Conservation (phyloP, 805 yeast genomes). For the Tetrapisispora taiwanensis region DNA sequence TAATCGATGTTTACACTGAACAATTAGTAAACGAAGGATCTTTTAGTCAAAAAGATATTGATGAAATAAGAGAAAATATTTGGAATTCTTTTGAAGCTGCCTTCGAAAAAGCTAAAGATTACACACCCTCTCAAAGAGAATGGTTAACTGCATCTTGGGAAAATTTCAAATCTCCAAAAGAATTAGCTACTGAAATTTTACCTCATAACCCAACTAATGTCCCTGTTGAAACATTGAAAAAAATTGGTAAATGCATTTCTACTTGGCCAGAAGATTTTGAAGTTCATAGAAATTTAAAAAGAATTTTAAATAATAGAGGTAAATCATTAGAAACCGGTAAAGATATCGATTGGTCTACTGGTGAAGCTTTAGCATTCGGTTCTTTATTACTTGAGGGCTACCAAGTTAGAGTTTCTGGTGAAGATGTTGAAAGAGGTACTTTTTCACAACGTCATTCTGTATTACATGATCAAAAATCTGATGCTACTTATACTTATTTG, state of each 20-base stretch:
- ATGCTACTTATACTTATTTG: constrained; percentile 75
- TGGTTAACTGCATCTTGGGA: constrained; percentile 99
- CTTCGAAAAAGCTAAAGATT: constrained; percentile 78
- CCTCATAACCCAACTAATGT: constrained; percentile 96
- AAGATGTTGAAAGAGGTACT: constrained; percentile 99
- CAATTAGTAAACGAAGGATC: constrained; percentile 78
- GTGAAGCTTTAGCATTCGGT: constrained; percentile 97
- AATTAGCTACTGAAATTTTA: constrained; percentile 86
- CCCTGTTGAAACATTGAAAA: constrained; percentile 56
- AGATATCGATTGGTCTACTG: constrained; percentile 98
- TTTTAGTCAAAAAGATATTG: constrained; percentile 81
- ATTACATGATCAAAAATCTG: constrained; percentile 88
- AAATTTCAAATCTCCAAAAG: constrained; percentile 95
- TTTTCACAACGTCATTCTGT: constrained; percentile 99
- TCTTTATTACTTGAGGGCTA: constrained; percentile 85
- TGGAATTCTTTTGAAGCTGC: constrained; percentile 91
- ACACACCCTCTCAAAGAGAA: constrained; percentile 84
- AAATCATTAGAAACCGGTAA: constrained; percentile 82
- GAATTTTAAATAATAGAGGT: constrained; percentile 80
- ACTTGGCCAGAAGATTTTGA: constrained; percentile 81
- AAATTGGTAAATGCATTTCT: constrained; percentile 69
- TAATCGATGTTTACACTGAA: constrained; percentile 74
- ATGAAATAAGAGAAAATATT: constrained; percentile 96
- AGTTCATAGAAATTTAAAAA: constrained; percentile 89
- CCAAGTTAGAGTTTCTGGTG: constrained; percentile 96